Conservation (phyloP, 345 rosid genomes). For the Pelargonium nanum region DNA sequence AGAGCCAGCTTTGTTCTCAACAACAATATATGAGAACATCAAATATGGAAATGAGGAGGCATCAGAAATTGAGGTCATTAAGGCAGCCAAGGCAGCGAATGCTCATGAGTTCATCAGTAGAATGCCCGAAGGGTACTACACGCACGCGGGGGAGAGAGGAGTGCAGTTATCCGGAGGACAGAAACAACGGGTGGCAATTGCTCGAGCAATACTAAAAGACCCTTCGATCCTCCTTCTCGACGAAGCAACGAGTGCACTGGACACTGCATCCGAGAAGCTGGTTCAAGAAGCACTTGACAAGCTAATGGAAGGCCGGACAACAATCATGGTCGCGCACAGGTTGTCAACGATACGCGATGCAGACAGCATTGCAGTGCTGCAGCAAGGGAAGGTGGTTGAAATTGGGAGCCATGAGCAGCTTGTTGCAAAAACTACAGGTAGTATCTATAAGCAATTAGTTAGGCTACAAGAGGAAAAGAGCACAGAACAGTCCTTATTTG, state of each 20-base stretch:
- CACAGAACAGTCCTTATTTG: not conserved
- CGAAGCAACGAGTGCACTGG: slow-evolving; percentile 84
- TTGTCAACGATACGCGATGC: slow-evolving; percentile 57
- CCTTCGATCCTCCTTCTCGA: slow-evolving; percentile 71
- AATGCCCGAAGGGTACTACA: slow-evolving; percentile 67
- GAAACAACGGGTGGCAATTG: slow-evolving; percentile 80
- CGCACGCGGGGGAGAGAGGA: slow-evolving; percentile 69
- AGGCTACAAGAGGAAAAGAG: slow-evolving; percentile 37
- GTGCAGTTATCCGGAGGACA: slow-evolving; percentile 81
- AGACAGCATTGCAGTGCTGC: slow-evolving; percentile 47
- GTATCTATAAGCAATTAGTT: slow-evolving; percentile 52
- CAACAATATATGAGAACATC: slow-evolving; percentile 64
- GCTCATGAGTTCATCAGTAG: slow-evolving; percentile 71
- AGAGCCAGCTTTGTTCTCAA: slow-evolving; percentile 71
- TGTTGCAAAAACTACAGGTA: slow-evolving; percentile 21
- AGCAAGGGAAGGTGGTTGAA: slow-evolving; percentile 56
- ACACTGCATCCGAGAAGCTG: slow-evolving; percentile 50
- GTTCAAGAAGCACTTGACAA: slow-evolving; percentile 73
- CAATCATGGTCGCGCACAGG: slow-evolving; percentile 72
- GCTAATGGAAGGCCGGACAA: slow-evolving; percentile 66
- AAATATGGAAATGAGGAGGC: slow-evolving; percentile 58
- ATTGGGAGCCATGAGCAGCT: slow-evolving; percentile 65
- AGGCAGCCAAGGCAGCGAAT: slow-evolving; percentile 63
- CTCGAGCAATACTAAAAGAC: slow-evolving; percentile 63
- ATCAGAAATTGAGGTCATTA: slow-evolving; percentile 58